These are phyloP conservation scores for Penicillium polonicum DNA, from an alignment of 2,329 filamentous ascomycete species.

Conservation along the genomic window DNA sequence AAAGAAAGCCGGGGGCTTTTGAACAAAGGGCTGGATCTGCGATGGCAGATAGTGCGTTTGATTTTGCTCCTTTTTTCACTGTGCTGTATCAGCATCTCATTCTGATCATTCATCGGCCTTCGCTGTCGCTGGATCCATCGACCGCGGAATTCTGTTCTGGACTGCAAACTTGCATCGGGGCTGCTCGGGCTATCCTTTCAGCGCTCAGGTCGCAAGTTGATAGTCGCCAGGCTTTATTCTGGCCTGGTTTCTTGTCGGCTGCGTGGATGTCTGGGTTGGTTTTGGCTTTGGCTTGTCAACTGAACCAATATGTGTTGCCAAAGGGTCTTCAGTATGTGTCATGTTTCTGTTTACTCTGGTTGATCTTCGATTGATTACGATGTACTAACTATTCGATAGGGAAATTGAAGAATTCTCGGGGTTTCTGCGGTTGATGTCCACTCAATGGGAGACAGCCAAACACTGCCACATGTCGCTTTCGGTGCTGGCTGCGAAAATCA, in stretches of 20 bases:
- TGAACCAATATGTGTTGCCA: constrained; percentile 38
- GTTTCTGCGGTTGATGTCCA: constrained; percentile 37
- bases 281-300: constrained; percentile 43
- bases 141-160: constrained; percentile 43
- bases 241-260: constrained; percentile 42
- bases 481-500: constrained; percentile 36
- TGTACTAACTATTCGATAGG: constrained; percentile 19
- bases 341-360: background rate
- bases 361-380: background rate
- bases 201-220: constrained; percentile 36
- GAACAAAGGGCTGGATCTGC: background rate
- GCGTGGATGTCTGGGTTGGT: constrained; percentile 45
- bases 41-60: constrained; percentile 23
- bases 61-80: constrained; percentile 42
- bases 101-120: constrained; percentile 41
- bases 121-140: constrained; percentile 38
- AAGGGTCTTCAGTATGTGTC: constrained; percentile 34
- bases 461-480: constrained; percentile 41
- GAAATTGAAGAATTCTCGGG: constrained; percentile 38
- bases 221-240: constrained; percentile 38
- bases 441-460: constrained; percentile 42
- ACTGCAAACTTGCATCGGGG: constrained; percentile 43
- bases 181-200: constrained; percentile 39
- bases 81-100: constrained; percentile 45
- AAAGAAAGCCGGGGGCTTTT: constrained; percentile 15